Evolutionary conservation across 805 yeast species (phyloP).

Genomic region (Ogataea corticis): DNA sequence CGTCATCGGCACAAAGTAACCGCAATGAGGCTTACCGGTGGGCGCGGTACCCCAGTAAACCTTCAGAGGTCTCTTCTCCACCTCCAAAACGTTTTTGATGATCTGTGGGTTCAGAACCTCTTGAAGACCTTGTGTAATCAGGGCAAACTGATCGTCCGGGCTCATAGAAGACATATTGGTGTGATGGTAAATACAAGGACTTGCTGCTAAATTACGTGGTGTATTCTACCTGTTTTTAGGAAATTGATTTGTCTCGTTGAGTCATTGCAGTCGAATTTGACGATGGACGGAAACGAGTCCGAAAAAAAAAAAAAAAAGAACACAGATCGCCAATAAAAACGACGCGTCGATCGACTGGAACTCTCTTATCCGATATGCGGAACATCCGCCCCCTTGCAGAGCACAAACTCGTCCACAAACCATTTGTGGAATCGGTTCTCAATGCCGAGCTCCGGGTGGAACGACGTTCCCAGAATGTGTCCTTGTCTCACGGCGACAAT

Average conservation of each 20-base stretch:
- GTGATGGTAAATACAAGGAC: too few species aligned
- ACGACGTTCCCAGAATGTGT: conserved; percentile 66
- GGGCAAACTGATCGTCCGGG: conserved; percentile 64
- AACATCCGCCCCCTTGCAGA: conserved; percentile 17
- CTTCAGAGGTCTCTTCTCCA: conserved; percentile 76
- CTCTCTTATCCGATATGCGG: not conserved
- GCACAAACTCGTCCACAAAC: conserved; percentile 63
- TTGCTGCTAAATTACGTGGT: too few species aligned
- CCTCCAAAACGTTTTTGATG: conserved; percentile 79
- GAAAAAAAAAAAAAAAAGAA: conserved; percentile 1
- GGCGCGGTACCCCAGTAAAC: conserved; percentile 99
- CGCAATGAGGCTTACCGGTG: conserved; percentile 98
- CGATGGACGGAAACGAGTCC: not conserved
- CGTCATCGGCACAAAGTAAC: conserved; percentile 97
- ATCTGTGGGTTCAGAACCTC: conserved; percentile 89
- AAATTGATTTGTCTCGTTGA: not conserved
- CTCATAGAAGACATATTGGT: conserved; percentile 14
- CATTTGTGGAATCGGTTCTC: conserved; percentile 68
- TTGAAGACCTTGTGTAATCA: conserved; percentile 84
- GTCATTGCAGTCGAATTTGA: not conserved
- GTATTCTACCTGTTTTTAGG: not conserved
- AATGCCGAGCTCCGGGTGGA: conserved; percentile 69
- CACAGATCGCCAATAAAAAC: not conserved
- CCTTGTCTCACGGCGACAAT: conserved; percentile 78
- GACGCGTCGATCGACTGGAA: conserved; percentile 11